These are phyloP conservation scores for Mimosa pudica DNA, from an alignment of 306 rosid genomes.

Conservation along the genomic window DNA sequence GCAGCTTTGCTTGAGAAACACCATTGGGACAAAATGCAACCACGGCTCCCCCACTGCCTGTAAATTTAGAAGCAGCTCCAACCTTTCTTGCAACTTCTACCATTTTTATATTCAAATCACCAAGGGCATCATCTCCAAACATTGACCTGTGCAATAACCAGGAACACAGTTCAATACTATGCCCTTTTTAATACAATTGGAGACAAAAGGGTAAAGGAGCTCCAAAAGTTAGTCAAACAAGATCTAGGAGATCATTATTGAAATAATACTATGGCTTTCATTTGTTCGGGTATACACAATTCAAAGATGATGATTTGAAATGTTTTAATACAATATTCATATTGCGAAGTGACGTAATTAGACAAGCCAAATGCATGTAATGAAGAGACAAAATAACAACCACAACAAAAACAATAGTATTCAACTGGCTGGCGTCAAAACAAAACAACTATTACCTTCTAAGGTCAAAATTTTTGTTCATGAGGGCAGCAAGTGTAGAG, in stretches of 20 bases:
- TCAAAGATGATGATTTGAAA: not conserved
- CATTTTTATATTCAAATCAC: slow-evolving; percentile 83
- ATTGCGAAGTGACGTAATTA: not conserved
- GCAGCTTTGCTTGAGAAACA: slow-evolving; percentile 65
- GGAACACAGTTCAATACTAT: slow-evolving; percentile 17
- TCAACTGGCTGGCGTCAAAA: not conserved
- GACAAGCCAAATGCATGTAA: slow-evolving; percentile 3
- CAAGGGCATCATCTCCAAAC: slow-evolving; percentile 88
- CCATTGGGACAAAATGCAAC: slow-evolving; percentile 85
- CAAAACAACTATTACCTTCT: slow-evolving; percentile 61
- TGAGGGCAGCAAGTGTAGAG: slow-evolving; percentile 64
- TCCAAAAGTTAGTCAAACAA: not conserved
- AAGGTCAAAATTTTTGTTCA: slow-evolving; percentile 80
- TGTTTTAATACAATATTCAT: slow-evolving; percentile 9
- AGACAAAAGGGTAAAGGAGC: not conserved
- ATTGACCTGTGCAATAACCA: slow-evolving; percentile 56
- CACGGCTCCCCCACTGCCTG: slow-evolving; percentile 98
- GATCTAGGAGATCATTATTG: not conserved
- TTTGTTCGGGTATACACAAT: slow-evolving; percentile 6
- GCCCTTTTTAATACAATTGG: not conserved
- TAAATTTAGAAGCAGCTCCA: slow-evolving; percentile 95
- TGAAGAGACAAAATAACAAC: not conserved
- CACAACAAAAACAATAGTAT: not conserved
- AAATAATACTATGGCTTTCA: slow-evolving; percentile 23
- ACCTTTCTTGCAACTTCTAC: slow-evolving; percentile 81